Evolutionary conservation across 2,329 filamentous ascomycete species (phyloP), one percentile per base, ranked within the genome.

Genomic region (Exophiala lecanii-corni): DNA sequence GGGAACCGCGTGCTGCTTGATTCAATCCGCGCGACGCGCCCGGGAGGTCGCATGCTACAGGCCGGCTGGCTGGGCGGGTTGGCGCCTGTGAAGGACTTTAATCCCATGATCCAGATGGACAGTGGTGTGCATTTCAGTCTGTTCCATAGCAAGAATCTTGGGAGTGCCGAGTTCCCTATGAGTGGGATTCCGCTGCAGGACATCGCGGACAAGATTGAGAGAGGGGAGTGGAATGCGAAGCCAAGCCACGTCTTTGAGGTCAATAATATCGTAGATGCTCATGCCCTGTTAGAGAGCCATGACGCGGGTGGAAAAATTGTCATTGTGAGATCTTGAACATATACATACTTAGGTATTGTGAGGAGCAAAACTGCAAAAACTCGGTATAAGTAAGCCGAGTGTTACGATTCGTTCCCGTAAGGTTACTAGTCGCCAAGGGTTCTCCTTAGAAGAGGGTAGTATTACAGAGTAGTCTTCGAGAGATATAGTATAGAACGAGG

Each of bases 81-180:
- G 16, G 63, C 51, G 2, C 66, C 67, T 0, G 54, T 70, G 7
- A 36, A 47, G 5, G 63, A 66, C 36, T 64, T 71, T 54, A 70
- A 70, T 45, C 69, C 67, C 2, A 59, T 72, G 49, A 33, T 69
- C 5, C 59, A 71, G 54, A 72, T 72, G 68, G 59, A 61, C 12
- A 59, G 60, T 16, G 68, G 67, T 0, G 66, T 71, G n/a, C 67
- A 71, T 45, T 69, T 72, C 43, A 70, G 62, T 45, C 58, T 72
- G 20, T 72, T 70, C 51, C 60, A 63, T 4, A 70, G 66, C 44
- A 63, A 62, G 38, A 62, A 63, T 2, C 55, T 70, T 25, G 66
- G 61, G 4, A 58, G 39, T 2, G 46, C 50, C 0, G 64, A 60
- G 12, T 69, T 68, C 37, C 62, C 67, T 5, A 36, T 70, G 20